A percentile compares a stretch with the other conserved stretches of the same genome.
Conservation (phyloP, 2,329 filamentous ascomycete genomes). For the Epicoccum sorghinum region DNA sequence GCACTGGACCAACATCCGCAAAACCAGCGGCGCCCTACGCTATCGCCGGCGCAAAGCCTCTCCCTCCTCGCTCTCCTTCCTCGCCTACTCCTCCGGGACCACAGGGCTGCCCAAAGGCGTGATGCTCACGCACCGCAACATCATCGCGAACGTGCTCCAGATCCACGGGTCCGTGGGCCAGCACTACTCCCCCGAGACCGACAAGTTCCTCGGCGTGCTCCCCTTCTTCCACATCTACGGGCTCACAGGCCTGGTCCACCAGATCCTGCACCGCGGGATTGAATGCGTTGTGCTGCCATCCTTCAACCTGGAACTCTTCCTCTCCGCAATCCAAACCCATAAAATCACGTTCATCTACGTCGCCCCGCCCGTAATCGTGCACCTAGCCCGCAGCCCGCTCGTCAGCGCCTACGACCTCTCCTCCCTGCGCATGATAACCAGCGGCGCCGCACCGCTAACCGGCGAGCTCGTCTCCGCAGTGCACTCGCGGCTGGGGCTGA, state of each 20-base stretch:
- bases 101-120: slow-evolving; percentile 55
- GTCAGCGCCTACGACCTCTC: slow-evolving; percentile 81
- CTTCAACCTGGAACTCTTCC: slow-evolving; percentile 82
- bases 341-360: slow-evolving; percentile 78
- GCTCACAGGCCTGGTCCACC: slow-evolving; percentile 75
- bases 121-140: slow-evolving; percentile 52
- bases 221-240: slow-evolving; percentile 93
- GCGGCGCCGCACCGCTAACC: slow-evolving; percentile 82
- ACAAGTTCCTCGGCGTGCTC: slow-evolving; percentile 77
- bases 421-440: slow-evolving; percentile 80
- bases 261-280: slow-evolving; percentile 69
- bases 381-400: slow-evolving; percentile 76
- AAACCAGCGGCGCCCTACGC: slow-evolving; percentile 64
- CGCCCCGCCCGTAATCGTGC: slow-evolving; percentile 81
- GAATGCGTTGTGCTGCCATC: slow-evolving; percentile 73
- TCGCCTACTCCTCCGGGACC: slow-evolving; percentile 62
- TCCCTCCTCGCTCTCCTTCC: slow-evolving; percentile 76
- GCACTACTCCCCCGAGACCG: slow-evolving; percentile 68
- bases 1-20: slow-evolving; percentile 74
- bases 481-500: slow-evolving; percentile 68
- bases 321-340: slow-evolving; percentile 74
- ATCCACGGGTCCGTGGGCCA: slow-evolving; percentile 82
- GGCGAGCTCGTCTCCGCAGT: slow-evolving; percentile 77
- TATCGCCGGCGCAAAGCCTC: slow-evolving; percentile 65
- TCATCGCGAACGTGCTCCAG: slow-evolving; percentile 74